phyloP scores from a whole-genome alignment of 192 early-diverging fungal species.

The Gaertneriomyces sp. region DNA sequence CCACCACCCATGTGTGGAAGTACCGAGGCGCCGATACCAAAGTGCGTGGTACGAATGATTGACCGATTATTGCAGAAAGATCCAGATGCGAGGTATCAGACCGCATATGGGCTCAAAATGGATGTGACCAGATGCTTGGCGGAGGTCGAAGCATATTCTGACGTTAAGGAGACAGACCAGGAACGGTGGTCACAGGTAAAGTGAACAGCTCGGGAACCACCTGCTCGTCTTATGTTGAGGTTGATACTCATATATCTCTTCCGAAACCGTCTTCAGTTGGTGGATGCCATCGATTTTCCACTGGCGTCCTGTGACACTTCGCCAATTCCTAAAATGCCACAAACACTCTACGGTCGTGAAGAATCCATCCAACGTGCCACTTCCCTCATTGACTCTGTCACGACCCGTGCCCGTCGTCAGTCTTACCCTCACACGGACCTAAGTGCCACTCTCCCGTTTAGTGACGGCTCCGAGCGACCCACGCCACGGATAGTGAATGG shows the following conservation, averaged over 20 bases:
- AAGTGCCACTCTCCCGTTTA: neutral
- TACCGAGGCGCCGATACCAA: neutral
- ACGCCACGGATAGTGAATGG: neutral
- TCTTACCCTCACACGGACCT: neutral
- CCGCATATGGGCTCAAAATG: neutral
- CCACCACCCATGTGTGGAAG: neutral
- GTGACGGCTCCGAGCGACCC: neutral
- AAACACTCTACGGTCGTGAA: neutral
- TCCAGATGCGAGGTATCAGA: neutral
- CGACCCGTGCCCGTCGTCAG: neutral
- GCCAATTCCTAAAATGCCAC: neutral
- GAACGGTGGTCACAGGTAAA: too few species aligned
- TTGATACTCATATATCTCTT: too few species aligned
- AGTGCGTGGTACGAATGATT: neutral
- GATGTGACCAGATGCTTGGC: neutral
- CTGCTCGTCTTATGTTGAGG: too few species aligned
- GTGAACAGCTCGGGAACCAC: too few species aligned
- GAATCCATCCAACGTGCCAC: neutral
- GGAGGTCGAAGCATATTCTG: too few species aligned
- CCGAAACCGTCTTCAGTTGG: too few species aligned
- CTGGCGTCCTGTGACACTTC: neutral
- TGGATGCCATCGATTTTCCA: neutral
- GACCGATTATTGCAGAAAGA: neutral
- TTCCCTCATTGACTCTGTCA: neutral
- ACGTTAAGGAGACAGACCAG: too few species aligned